Base-by-base conservation (phyloP, 2,329 filamentous ascomycete genomes). In the Drechslerella coelobrocha region DNA sequence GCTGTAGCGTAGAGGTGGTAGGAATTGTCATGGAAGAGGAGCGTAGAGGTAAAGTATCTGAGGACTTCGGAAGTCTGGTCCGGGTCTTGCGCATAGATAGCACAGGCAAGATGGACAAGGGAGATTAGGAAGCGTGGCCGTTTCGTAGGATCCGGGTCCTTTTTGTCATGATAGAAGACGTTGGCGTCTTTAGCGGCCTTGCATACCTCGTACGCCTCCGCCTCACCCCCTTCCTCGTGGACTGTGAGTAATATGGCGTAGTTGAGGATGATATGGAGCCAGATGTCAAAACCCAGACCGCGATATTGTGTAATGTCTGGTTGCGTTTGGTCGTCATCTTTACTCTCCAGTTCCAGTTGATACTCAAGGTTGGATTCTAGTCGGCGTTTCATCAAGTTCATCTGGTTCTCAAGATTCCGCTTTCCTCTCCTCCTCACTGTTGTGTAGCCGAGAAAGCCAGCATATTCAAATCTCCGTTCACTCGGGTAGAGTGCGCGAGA, bases 241-340 rank as follows among this genome's bases (percentile, higher is more conserved):
- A 86, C 84, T 6, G 92, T 89, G 29, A 94, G 84, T 3, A 88
- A 83, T 51, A 97, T 83, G 2, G 92, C 89, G 77, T 95, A 95
- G 76, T 94, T 90, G 34, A 95, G 84, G 77, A 99, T 96, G 0
- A 96, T 83, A 74, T 95, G 90, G 2, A 97, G 84, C 94, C 94
- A 99, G 50, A 87, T 84, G 65, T 88, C 83, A 76, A 97, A 96
- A 0, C 87, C 82, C 50, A 97, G 90, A 6, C 89, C 89, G 74
- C 91, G 88, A 76, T 92, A 68, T 84, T 82, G 50, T 79, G 69
- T 73, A 17, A 74, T 68, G 48, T 74, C 66, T 17, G 66, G 66
- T 23, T 63, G 66, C 8, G 66, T 59, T n/a, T 63, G 51, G 27
- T 63, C 66, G 17, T 53, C 29, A 12, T 63, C 53, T 29, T 48